Evolutionary conservation across 2,329 filamentous ascomycete genomes (phyloP), one percentile per base, ranked within the genome.

Genomic region (Fragosphaeria purpurea): DNA sequence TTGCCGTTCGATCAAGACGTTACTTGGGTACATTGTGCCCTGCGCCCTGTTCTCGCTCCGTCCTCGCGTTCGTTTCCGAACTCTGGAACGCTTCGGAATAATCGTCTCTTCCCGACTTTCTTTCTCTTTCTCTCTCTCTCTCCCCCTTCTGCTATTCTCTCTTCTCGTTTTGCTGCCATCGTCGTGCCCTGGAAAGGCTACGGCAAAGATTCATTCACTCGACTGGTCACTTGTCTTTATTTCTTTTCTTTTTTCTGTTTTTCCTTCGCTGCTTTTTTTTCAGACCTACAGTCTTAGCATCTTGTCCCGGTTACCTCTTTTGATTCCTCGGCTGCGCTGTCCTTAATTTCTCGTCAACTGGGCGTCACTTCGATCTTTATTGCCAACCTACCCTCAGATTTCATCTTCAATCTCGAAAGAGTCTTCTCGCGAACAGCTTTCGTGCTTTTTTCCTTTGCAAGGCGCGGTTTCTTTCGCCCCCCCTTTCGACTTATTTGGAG

Each of bases 191-290:
- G 22, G 35, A 32, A 13, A 39, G 44, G 44, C 50, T n/a, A 41
- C 41, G 41, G 10, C 45, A 45, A 32, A 32, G 49, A 40, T 47
- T 46, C 35, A 37, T 37, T 11, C 35, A 37, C 11, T 37, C 35
- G 11, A 7, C 11, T 37, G 35, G 7, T 37, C 11, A 37, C 35
- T 22, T 22, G 35, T 11, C 35, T 39, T 40, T 32, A n/a, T 40
- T 32, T 38, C 11, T 30, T 10, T 44, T 34, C 46, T 51, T 55
- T 47, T 32, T 51, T 50, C 35, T 22, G 56, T 56, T 60, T 53
- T 52, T 50, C 44, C 44, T 51, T 51, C 53, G 22, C 9, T 58
- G 51, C 53, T 33, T 30, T 34, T 44, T 44, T 38, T 57, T 52
- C 48, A 38, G n/a, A 33, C 9, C 33, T 47, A 6, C n/a, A 8